phyloP scores from a whole-genome alignment of 768 basidiomycete genomes.

The Strobilomyces confusus region DNA sequence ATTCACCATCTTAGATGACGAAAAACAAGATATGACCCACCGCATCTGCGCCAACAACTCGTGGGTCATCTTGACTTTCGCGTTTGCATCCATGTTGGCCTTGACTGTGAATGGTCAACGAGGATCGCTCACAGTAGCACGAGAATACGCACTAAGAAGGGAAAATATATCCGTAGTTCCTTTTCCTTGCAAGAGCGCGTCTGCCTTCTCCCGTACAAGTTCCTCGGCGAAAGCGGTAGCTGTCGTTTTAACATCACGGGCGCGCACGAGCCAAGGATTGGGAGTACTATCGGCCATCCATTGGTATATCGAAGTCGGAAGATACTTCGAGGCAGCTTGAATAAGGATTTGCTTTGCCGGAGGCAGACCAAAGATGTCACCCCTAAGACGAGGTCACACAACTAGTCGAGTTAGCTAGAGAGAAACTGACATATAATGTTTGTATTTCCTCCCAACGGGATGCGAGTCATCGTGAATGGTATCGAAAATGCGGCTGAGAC shows the following conservation, averaged over 20 bases:
- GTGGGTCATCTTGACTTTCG: slow-evolving; percentile 13
- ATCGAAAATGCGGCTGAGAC: slow-evolving; percentile 1
- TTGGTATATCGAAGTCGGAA: neutral
- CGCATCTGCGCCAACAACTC: slow-evolving; percentile 14
- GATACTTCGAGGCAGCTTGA: slow-evolving; percentile 3
- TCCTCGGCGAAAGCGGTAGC: slow-evolving; percentile 2
- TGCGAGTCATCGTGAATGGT: neutral
- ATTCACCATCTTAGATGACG: too few species aligned
- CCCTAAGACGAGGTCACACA: neutral
- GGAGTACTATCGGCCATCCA: neutral
- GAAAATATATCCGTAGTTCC: slow-evolving; percentile 14
- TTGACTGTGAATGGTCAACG: neutral
- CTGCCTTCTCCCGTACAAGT: too few species aligned
- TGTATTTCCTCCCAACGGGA: neutral
- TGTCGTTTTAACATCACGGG: neutral
- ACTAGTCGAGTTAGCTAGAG: too few species aligned
- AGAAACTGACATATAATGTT: neutral
- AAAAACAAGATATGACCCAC: slow-evolving; percentile 10
- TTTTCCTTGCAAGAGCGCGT: too few species aligned
- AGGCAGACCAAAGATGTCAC: slow-evolving; percentile 10
- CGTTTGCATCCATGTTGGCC: too few species aligned
- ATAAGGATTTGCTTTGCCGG: too few species aligned
- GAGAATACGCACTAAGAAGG: slow-evolving; percentile 35
- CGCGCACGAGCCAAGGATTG: neutral
- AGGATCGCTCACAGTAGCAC: neutral